Conservation (phyloP, 306 rosid genomes). For the Cicer cuneatum region DNA sequence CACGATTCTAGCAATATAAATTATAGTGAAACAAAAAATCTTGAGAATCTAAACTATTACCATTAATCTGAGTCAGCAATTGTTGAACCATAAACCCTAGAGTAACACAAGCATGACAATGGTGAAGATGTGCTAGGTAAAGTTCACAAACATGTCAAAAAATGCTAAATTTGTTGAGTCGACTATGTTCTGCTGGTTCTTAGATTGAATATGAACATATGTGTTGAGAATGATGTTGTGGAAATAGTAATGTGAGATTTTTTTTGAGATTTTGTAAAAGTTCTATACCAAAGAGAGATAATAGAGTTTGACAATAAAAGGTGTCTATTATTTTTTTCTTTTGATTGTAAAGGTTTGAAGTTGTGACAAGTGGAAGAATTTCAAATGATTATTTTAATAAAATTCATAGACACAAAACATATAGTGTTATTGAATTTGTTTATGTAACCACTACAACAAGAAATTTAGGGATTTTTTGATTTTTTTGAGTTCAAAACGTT, state of each 20-base stretch:
- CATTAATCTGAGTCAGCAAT: conserved; percentile 52
- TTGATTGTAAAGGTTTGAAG: conserved; percentile 44
- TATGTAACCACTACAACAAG: conserved; percentile 1
- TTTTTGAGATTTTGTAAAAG: conserved; percentile 61
- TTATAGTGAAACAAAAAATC: conserved; percentile 62
- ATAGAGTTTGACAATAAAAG: conserved; percentile 64
- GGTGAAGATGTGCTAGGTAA: conserved; percentile 55
- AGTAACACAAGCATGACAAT: conserved; percentile 55
- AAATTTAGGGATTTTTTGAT: too few relatives aligned
- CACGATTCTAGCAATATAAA: conserved; percentile 81
- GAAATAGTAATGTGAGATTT: conserved; percentile 62
- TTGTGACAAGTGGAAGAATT: conserved; percentile 59
- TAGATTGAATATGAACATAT: conserved; percentile 59
- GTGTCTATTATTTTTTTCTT: conserved; percentile 2
- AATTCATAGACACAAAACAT: conserved; percentile 71
- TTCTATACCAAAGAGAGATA: conserved; percentile 65
- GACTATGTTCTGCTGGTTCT: conserved; percentile 62
- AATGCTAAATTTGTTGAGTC: conserved; percentile 45
- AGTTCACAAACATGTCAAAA: conserved; percentile 59
- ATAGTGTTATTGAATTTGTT: conserved; percentile 43
- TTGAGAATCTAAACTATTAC: conserved; percentile 64
- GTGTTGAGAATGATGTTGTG: conserved; percentile 49
- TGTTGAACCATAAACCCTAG: conserved; percentile 58
- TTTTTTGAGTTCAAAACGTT: too few relatives aligned
- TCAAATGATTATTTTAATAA: conserved; percentile 65